A percentile compares a stretch with the other conserved stretches of the same genome.
Evolutionary conservation across 1,139 yeast genomes (phyloP).

Genomic region (Lodderomyces theae): DNA sequence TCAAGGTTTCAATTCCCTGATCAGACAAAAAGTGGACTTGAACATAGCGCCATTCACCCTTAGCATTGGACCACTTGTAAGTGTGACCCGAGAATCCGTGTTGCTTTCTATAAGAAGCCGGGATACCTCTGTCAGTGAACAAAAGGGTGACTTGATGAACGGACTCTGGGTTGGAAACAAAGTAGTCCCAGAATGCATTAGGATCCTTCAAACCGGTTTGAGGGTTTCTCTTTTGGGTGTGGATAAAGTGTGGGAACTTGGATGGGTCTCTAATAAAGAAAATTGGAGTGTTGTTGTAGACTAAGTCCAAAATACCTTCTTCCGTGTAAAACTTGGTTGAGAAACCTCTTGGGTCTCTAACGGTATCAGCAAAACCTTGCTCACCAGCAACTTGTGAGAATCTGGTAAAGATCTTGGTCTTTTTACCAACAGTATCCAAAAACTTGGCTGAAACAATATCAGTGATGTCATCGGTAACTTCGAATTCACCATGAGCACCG

Average conservation of each 20-base stretch:
- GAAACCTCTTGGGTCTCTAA: constrained; percentile 89
- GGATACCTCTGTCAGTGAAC: constrained; percentile 70
- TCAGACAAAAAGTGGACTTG: constrained; percentile 62
- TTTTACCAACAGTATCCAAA: constrained; percentile 70
- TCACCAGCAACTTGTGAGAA: constrained; percentile 92
- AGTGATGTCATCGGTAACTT: constrained; percentile 76
- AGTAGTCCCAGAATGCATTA: constrained; percentile 69
- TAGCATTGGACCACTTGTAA: constrained; percentile 62
- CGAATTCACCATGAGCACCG: constrained; percentile 80
- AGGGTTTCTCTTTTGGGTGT: constrained; percentile 79
- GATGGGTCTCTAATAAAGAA: constrained; percentile 84
- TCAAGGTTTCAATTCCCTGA: constrained; percentile 57
- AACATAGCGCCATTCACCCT: constrained; percentile 65
- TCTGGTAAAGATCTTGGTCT: constrained; percentile 69
- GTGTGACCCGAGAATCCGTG: constrained; percentile 73
- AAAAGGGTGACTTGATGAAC: constrained; percentile 61
- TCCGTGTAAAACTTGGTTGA: constrained; percentile 81
- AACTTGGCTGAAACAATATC: constrained; percentile 72
- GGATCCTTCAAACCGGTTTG: constrained; percentile 80
- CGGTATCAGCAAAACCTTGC: constrained; percentile 78
- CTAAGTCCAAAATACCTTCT: constrained; percentile 86
- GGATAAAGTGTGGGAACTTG: constrained; percentile 85
- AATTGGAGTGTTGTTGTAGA: constrained; percentile 85
- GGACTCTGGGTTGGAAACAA: constrained; percentile 59
- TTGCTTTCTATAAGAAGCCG: constrained; percentile 62